A percentile compares a stretch with the other conserved stretches of the same genome.
Conservation (phyloP, 441 rosid genomes). For the Populus hybrid region DNA sequence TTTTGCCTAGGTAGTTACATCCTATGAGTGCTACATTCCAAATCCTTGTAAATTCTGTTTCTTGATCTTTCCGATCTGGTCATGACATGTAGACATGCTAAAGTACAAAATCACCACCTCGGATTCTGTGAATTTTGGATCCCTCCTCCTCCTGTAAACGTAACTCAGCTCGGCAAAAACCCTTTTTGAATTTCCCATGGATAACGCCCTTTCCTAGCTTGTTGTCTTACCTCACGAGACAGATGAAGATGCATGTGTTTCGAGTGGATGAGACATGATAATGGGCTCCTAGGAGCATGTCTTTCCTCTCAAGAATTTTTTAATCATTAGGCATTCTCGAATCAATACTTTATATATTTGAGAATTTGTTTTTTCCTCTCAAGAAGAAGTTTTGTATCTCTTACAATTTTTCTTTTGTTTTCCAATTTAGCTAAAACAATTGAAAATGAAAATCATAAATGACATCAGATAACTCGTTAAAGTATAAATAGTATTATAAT, state of each 20-base stretch:
- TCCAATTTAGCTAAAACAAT: too few species aligned
- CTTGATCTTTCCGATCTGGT: background rate
- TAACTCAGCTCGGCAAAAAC: background rate
- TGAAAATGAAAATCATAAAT: too few species aligned
- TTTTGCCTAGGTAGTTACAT: background rate
- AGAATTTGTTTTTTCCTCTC: too few species aligned
- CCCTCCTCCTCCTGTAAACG: background rate
- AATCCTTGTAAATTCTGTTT: background rate
- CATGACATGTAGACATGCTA: background rate
- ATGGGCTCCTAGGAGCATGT: background rate
- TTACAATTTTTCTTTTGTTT: too few species aligned
- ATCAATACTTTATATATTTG: too few species aligned
- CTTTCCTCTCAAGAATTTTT: background rate
- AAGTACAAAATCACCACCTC: background rate
- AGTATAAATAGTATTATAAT: too few species aligned
- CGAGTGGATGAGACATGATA: background rate
- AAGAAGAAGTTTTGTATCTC: too few species aligned
- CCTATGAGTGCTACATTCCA: background rate
- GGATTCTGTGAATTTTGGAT: background rate
- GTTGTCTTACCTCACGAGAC: conserved; percentile 10
- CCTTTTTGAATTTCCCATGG: background rate
- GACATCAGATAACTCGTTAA: too few species aligned
- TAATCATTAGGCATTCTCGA: too few species aligned
- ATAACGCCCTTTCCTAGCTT: background rate
- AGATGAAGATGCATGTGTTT: conserved; percentile 8